These are phyloP conservation scores for Scheffersomyces coipomensis DNA, from an alignment of 805 yeast species.

Conservation along the genomic window DNA sequence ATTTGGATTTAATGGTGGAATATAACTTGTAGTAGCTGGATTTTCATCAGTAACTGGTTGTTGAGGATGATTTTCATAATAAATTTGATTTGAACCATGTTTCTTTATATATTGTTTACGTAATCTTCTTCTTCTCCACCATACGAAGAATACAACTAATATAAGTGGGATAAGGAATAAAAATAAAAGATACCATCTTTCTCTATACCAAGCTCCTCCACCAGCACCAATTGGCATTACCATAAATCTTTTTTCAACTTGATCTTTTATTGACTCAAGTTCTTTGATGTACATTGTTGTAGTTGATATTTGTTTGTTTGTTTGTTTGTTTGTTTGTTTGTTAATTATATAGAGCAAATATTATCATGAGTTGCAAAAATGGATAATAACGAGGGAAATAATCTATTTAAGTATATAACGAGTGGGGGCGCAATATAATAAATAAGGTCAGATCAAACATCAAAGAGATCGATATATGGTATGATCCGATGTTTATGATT, in stretches of 20 bases:
- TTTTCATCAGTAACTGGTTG: not conserved
- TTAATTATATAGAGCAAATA: no score
- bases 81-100: not conserved
- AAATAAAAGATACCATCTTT: conserved; percentile 4
- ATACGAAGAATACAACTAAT: not conserved
- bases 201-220: not conserved
- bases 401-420: no score
- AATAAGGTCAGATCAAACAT: no score
- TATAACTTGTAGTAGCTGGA: not conserved
- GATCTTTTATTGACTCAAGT: no score
- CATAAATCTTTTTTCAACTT: not conserved
- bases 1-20: not conserved
- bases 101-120: not conserved
- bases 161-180: conserved; percentile 2
- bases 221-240: not conserved
- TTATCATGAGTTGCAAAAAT: no score
- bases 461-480: no score
- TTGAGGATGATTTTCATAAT: not conserved
- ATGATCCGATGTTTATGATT: no score
- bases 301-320: no score
- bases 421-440: no score
- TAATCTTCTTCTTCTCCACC: conserved; percentile 1
- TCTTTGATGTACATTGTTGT: no score
- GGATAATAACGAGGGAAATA: no score
- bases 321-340: no score